Evolutionary conservation across 2,329 filamentous ascomycete species (phyloP), one percentile per base, ranked within the genome.

Genomic region (Colletotrichum agaves): DNA sequence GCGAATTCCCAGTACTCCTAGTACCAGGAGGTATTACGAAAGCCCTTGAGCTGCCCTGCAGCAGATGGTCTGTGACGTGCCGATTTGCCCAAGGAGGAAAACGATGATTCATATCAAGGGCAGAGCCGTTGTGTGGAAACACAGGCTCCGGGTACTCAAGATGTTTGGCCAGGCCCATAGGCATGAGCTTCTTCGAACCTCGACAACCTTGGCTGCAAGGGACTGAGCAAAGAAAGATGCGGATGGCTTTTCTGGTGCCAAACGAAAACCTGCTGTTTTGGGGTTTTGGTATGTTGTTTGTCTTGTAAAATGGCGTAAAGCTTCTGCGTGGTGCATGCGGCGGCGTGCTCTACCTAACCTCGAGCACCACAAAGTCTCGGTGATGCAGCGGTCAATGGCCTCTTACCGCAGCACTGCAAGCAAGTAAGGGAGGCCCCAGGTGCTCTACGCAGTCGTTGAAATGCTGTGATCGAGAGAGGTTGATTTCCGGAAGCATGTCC

Each of bases 381-480:
- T 64, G 64, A 64, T 47, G 64, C 21, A 21, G 64, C 57, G 56
- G n/a, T n/a, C n/a, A n/a, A n/a, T n/a, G n/a, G n/a, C n/a, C n/a
- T n/a, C n/a, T n/a, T n/a, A n/a, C n/a, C n/a, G n/a, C n/a, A n/a
- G n/a, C n/a, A n/a, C n/a, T n/a, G n/a, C n/a, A n/a, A n/a, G n/a
- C 23, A 27, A 8, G 39, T 44, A 43, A 35, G 44, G 46, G 44
- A 61, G 23, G 33, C 39, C 56, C 33, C 17, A 19, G 35, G 8
- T 23, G 23, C 17, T 6, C 15, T 49, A 33, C 27, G 17, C 39
- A 43, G 31, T 23, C 50, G 41, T 27, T 39, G 35, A 31, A 33
- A 57, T 19, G 2, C 23, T 46, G 17, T 47, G 58, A n/a, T 31
- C 23, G n/a, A 21, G 47, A 39, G 12, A 17, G 21, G 17, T 17